phyloP scores from a whole-genome alignment of 208 protist species.

The Herpetomonas samuelpessoai region DNA sequence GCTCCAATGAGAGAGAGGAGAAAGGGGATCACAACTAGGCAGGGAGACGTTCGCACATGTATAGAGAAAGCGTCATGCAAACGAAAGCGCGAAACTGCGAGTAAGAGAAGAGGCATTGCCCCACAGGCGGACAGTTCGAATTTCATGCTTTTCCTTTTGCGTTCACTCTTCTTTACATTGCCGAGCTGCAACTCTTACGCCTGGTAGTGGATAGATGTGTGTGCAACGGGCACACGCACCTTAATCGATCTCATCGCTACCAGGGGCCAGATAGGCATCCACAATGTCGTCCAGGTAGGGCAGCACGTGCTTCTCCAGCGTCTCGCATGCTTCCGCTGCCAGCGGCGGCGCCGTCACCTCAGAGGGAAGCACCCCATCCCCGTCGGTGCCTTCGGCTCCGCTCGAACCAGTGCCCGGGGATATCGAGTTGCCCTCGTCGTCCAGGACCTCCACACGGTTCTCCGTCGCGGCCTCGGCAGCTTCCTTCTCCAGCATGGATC shows the following conservation, averaged over 20 bases:
- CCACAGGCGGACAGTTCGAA: too few species aligned
- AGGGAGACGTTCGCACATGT: too few species aligned
- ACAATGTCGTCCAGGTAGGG: constrained; percentile 78
- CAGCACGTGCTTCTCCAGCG: constrained; percentile 59
- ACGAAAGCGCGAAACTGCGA: too few species aligned
- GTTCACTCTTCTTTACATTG: too few species aligned
- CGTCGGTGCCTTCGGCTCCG: constrained; percentile 1
- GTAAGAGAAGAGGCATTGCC: too few species aligned
- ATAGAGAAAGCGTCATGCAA: too few species aligned
- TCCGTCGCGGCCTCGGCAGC: not conserved
- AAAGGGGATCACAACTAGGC: too few species aligned
- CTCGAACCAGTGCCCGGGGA: constrained; percentile 1
- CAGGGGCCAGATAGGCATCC: constrained; percentile 73
- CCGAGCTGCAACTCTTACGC: not conserved
- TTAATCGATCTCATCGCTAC: constrained; percentile 62
- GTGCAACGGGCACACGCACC: too few species aligned
- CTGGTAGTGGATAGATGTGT: not conserved
- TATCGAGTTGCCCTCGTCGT: constrained; percentile 20
- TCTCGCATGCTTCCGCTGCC: constrained; percentile 20
- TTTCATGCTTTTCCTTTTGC: too few species aligned
- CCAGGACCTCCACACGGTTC: constrained; percentile 27
- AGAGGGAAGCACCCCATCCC: not conserved
- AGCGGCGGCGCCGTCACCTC: constrained; percentile 12
- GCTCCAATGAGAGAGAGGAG: too few species aligned
- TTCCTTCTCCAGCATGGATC: not conserved